Evolutionary conservation across 1,284 basidiomycete species (phyloP).

Genomic region (Austropuccinia psidii): DNA sequence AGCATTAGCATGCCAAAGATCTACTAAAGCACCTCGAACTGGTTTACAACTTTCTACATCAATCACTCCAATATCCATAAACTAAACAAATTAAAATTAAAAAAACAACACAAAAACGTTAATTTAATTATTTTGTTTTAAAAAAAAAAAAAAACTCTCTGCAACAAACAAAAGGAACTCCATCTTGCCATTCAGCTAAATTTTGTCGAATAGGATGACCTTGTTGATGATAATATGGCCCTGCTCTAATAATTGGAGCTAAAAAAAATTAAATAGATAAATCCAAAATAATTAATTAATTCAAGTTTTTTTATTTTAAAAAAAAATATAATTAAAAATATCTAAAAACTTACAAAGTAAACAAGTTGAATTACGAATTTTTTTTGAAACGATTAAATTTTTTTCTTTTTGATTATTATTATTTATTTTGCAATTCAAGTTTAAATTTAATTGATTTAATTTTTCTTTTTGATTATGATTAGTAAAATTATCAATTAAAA

Average conservation of each 20-base stretch:
- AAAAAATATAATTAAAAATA: too few relatives aligned
- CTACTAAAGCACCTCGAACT: conserved; percentile 60
- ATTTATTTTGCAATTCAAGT: too few relatives aligned
- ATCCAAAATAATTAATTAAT: too few relatives aligned
- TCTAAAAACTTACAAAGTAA: too few relatives aligned
- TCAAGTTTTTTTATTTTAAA: too few relatives aligned
- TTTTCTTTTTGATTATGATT: too few relatives aligned
- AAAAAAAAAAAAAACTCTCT: neutral
- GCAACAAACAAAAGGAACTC: conserved; percentile 15
- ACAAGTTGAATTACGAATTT: too few relatives aligned
- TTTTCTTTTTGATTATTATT: too few relatives aligned
- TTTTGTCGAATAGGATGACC: conserved; percentile 28
- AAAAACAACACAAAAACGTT: neutral
- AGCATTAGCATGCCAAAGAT: conserved; percentile 59
- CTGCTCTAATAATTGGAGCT: conserved; percentile 19
- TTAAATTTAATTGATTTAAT: too few relatives aligned
- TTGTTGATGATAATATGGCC: conserved; percentile 20
- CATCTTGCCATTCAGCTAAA: conserved; percentile 31
- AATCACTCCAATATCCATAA: conserved; percentile 63
- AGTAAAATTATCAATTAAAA: too few relatives aligned
- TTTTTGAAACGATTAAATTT: too few relatives aligned
- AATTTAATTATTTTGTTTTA: neutral
- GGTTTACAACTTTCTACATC: conserved; percentile 66
- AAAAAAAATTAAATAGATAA: too few relatives aligned
- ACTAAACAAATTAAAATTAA: conserved; percentile 24